Evolutionary conservation across 2,329 filamentous ascomycete species (phyloP).

Genomic region (Chaetothyriales sp.): DNA sequence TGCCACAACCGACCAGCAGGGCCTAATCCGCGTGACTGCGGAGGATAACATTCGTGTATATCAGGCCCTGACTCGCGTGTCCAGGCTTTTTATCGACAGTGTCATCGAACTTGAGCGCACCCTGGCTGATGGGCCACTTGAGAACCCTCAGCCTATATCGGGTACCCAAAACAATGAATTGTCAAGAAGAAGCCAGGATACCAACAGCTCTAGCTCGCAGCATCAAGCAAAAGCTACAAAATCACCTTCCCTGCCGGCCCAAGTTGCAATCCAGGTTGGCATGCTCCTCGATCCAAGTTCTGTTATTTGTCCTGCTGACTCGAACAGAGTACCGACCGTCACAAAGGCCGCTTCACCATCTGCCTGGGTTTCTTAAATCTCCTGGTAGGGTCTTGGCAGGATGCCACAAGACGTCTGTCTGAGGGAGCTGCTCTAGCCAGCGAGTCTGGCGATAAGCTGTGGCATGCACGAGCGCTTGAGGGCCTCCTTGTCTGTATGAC

Average conservation of each 20-base stretch:
- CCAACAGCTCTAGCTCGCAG: background rate
- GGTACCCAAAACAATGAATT: background rate
- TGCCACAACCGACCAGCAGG: background rate
- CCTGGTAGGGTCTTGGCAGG: constrained; percentile 75
- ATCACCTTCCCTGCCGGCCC: background rate
- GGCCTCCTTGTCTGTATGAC: constrained; percentile 69
- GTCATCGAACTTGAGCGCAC: background rate
- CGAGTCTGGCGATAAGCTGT: constrained; percentile 77
- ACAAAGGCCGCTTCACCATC: constrained; percentile 10
- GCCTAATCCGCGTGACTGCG: background rate
- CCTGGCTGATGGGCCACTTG: background rate
- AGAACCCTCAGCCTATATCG: background rate
- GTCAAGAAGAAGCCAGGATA: background rate
- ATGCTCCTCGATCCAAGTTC: background rate
- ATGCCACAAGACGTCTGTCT: constrained; percentile 68
- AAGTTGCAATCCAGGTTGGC: background rate
- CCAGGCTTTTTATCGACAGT: background rate
- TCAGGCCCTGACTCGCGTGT: background rate
- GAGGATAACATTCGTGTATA: background rate
- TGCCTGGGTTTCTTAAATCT: constrained; percentile 29
- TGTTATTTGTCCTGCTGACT: background rate
- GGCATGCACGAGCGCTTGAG: constrained; percentile 91
- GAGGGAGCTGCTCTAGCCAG: constrained; percentile 67
- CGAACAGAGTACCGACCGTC: background rate
- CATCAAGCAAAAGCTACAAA: background rate